Conservation (phyloP, 306 rosid genomes). For the Parietaria judaica region DNA sequence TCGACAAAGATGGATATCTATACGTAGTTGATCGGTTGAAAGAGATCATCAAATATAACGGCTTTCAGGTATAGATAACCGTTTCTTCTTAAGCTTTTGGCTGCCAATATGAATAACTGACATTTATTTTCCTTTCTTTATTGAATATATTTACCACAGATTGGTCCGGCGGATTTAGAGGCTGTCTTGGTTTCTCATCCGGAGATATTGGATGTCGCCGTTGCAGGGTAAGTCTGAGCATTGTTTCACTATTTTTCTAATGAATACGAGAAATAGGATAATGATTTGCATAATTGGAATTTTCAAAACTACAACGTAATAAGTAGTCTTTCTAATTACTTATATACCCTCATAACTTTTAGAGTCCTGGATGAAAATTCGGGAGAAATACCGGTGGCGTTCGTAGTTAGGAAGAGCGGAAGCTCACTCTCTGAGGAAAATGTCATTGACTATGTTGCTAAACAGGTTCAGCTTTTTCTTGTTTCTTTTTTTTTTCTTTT, state of each 20-base stretch:
- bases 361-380: constrained; percentile 50
- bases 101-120: neutral
- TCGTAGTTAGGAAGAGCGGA: constrained; percentile 58
- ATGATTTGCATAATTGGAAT: too few relatives aligned
- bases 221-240: constrained; percentile 26
- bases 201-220: constrained; percentile 36
- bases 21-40: constrained; percentile 65
- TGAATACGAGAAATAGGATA: too few relatives aligned
- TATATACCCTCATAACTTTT: constrained; percentile 11
- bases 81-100: neutral
- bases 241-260: too few relatives aligned
- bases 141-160: constrained; percentile 11
- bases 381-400: constrained; percentile 84
- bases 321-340: neutral
- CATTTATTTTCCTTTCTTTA: neutral
- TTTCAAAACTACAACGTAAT: too few relatives aligned
- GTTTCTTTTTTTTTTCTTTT: constrained; percentile 15
- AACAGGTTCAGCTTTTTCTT: constrained; percentile 24
- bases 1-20: constrained; percentile 68
- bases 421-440: constrained; percentile 37
- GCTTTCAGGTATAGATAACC: constrained; percentile 55
- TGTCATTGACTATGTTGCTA: constrained; percentile 54
- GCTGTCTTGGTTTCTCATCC: constrained; percentile 37
- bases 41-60: constrained; percentile 88
- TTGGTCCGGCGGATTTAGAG: constrained; percentile 51